Evolutionary conservation across 768 basidiomycete genomes (phyloP), one percentile per base, ranked within the genome.

Genomic region (Kwoniella sp.): DNA sequence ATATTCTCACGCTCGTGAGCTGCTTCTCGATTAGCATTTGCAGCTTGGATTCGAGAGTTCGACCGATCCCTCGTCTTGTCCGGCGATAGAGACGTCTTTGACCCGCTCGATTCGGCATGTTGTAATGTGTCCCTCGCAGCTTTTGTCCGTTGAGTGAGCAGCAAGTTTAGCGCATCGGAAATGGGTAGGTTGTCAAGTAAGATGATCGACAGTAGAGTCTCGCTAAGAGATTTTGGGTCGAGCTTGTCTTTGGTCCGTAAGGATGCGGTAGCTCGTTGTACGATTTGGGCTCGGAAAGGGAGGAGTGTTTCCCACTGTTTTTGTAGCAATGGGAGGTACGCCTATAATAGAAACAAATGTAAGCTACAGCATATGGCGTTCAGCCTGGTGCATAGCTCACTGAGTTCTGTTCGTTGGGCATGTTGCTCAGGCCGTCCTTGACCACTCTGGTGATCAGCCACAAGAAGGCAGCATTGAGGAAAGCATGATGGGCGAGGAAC

Each of bases 231-330:
- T 30, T 64, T 66, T 0, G 68, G 49, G 12, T 73, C 70, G 7
- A 87, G 81, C n/a, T 83, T 77, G 8, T 81, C 80, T 37, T 82
- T 78, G 67, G 88, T 86, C 51, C 91, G 86, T 19, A 96, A 82
- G n/a, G 87, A 88, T 50, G 90, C 77, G 0, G 88, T 91, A n/a
- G 93, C 90, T 72, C 87, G 88, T 69, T 93, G 90, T 22, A 90
- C 85, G 66, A 97, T 94, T 73, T 95, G 92, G 0, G 88, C 83
- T 48, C 92, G 88, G 75, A 95, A 92, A 68, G 90, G 90, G 4
- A 87, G 86, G 8, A 97, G 86, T 0, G 86, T 84, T 61, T 95
- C 94, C 94, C 93, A 97, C 80, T 97, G 94, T 36, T 91, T 88
- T 68, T 92, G 89, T 2, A 92, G 86, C 4, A 97, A 82, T 26